These are phyloP conservation scores for Boeremia lycopersici DNA, from an alignment of 2,329 filamentous ascomycete species.

Conservation along the genomic window DNA sequence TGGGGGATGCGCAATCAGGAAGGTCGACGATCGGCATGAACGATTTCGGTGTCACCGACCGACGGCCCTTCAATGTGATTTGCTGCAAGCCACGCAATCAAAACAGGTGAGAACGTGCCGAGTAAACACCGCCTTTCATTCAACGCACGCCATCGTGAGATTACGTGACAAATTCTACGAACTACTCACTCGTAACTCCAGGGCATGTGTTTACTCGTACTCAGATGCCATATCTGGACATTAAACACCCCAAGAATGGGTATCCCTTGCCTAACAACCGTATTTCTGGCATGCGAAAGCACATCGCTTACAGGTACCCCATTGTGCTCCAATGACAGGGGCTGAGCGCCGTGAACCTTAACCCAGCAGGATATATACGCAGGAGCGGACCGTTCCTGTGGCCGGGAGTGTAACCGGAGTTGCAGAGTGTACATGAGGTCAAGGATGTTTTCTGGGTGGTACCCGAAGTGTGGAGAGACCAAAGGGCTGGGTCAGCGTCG, in stretches of 20 bases:
- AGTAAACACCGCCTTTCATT: neutral
- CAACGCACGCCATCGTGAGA: neutral
- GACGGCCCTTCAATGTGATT: neutral
- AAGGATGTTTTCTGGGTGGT: neutral
- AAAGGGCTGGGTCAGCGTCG: neutral
- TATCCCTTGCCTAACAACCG: constrained; percentile 1
- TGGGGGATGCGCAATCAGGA: neutral
- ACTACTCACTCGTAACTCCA: neutral
- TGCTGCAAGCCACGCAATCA: constrained; percentile 3
- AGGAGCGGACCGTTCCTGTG: neutral
- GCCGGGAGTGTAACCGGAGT: neutral
- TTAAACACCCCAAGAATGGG: neutral
- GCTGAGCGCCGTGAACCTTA: neutral
- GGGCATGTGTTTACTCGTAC: neutral
- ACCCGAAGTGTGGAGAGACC: neutral
- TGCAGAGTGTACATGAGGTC: neutral
- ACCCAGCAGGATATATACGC: neutral
- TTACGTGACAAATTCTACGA: neutral
- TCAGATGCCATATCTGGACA: neutral
- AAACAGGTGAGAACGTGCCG: neutral
- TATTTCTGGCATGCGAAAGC: neutral
- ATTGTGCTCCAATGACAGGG: neutral
- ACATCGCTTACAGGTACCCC: neutral
- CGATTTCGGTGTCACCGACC: constrained; percentile 3
- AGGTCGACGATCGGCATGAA: neutral